phyloP scores from a whole-genome alignment of 257 asterid genomes.

The Linaria vulgaris region DNA sequence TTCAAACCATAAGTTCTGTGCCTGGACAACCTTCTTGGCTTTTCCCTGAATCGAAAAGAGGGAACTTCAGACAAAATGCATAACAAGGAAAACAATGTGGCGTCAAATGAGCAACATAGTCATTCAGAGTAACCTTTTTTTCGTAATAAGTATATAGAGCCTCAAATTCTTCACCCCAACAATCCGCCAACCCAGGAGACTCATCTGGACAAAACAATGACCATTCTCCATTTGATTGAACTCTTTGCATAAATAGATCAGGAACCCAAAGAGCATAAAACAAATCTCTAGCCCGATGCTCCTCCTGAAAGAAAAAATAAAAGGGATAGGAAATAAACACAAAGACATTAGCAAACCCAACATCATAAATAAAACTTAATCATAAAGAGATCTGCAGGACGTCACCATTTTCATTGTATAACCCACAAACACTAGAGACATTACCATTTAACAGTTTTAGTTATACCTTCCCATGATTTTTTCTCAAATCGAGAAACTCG shows the following conservation, averaged over 20 bases:
- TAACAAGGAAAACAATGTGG: background rate
- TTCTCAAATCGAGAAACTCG: slow-evolving; percentile 88
- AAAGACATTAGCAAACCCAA: no score
- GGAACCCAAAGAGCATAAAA: slow-evolving; percentile 96
- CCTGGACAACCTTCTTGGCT: slow-evolving; percentile 61
- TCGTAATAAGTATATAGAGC: slow-evolving; percentile 70
- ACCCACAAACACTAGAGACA: background rate
- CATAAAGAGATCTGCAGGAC: no score
- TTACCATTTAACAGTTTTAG: slow-evolving; percentile 5
- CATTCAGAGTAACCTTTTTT: slow-evolving; percentile 46
- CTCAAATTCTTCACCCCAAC: slow-evolving; percentile 97
- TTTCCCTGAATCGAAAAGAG: slow-evolving; percentile 45
- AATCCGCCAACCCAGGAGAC: slow-evolving; percentile 97
- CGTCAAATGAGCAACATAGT: no score
- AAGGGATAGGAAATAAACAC: background rate
- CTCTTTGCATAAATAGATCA: slow-evolving; percentile 92
- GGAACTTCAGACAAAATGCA: background rate
- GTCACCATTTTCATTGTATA: background rate
- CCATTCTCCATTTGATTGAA: slow-evolving; percentile 67
- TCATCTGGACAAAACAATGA: slow-evolving; percentile 93
- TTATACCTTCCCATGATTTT: slow-evolving; percentile 91
- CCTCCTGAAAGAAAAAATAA: slow-evolving; percentile 54
- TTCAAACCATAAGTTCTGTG: slow-evolving; percentile 58
- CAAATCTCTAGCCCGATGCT: slow-evolving; percentile 87
- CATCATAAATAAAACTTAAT: no score